Evolutionary conservation across 257 asterid genomes (phyloP).

Genomic region (Solanum medicagineum): DNA sequence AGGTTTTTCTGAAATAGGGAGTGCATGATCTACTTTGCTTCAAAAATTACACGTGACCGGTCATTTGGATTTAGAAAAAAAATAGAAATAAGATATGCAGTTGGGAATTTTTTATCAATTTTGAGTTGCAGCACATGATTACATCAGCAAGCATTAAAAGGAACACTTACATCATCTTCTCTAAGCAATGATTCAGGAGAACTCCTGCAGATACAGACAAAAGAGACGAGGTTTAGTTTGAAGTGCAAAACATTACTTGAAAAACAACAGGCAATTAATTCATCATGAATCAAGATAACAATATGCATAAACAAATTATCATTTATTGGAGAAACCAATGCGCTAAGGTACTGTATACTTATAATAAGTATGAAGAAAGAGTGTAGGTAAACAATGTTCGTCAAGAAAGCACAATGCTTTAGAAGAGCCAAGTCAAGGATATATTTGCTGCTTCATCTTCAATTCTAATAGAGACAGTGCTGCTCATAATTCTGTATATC

Average conservation of each 20-base stretch:
- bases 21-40: background rate
- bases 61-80: background rate
- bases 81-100: background rate
- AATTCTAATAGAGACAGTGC: background rate
- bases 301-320: background rate
- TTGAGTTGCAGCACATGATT: background rate
- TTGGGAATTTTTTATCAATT: background rate
- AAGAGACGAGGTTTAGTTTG: background rate
- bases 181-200: conserved; percentile 60
- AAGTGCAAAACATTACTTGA: background rate
- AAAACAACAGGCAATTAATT: background rate
- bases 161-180: conserved; percentile 66
- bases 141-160: background rate
- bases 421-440: background rate
- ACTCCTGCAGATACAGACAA: conserved; percentile 32
- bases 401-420: background rate
- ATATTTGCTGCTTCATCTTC: background rate
- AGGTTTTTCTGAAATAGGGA: background rate
- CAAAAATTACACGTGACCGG: background rate
- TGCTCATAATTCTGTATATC: background rate
- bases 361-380: background rate
- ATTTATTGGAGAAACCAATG: background rate
- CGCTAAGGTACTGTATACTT: background rate
- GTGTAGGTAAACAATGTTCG: background rate
- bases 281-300: background rate